phyloP scores from a whole-genome alignment of 2,329 filamentous ascomycete genomes.

The Periglandula ipomoeae region DNA sequence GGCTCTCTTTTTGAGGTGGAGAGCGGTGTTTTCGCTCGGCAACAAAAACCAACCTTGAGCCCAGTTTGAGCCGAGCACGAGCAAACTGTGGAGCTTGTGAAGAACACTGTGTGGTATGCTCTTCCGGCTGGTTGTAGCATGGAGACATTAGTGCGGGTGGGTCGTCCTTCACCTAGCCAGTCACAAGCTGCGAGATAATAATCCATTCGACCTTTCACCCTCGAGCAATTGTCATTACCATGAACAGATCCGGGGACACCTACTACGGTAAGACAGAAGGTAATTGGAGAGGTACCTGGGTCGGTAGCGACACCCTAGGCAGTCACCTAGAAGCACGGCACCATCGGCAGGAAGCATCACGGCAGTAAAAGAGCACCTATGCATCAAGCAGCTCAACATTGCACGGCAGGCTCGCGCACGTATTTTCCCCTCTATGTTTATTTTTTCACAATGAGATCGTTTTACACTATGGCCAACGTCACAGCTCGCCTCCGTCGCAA shows the following conservation, averaged over 20 bases:
- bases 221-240: slow-evolving; percentile 6
- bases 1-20: slow-evolving; percentile 12
- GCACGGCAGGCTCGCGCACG: too few species aligned
- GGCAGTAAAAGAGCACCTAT: too few species aligned
- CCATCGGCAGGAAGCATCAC: too few species aligned
- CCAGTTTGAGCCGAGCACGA: slow-evolving; percentile 13
- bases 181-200: slow-evolving; percentile 17
- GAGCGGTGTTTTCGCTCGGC: slow-evolving; percentile 18
- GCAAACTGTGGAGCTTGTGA: slow-evolving; percentile 7
- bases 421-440: too few species aligned
- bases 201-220: slow-evolving; percentile 9
- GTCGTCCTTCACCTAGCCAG: slow-evolving; percentile 10
- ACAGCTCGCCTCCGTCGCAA: background rate
- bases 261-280: too few species aligned
- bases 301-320: too few species aligned
- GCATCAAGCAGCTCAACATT: too few species aligned
- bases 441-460: too few species aligned
- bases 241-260: slow-evolving; percentile 4
- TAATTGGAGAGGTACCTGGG: too few species aligned
- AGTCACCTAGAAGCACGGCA: too few species aligned
- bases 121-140: background rate
- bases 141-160: background rate
- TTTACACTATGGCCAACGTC: too few species aligned
- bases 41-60: slow-evolving; percentile 7
- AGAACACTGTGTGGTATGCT: background rate